These are phyloP conservation scores for Stellera chamaejasme DNA, from an alignment of 345 rosid genomes.

Conservation along the genomic window DNA sequence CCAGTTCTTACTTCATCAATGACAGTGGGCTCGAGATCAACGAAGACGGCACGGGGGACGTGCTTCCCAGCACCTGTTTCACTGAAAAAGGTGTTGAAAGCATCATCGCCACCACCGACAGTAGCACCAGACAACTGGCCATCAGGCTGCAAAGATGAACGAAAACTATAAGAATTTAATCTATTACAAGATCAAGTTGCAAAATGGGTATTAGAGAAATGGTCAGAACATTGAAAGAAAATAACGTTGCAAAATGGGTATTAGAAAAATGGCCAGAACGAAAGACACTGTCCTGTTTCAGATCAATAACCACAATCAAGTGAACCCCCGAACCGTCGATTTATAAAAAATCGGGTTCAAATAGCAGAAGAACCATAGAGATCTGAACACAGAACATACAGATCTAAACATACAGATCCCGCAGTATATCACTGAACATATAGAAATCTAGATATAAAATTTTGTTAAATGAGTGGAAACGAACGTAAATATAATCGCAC, in stretches of 20 bases:
- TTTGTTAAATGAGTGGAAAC: no score
- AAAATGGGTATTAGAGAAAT: not conserved
- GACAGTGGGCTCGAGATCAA: slow-evolving; percentile 52
- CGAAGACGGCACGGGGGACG: slow-evolving; percentile 49
- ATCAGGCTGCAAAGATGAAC: slow-evolving; percentile 24
- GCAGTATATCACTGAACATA: no score
- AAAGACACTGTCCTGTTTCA: not conserved
- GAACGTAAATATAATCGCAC: no score
- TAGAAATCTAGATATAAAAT: no score
- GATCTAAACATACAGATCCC: no score
- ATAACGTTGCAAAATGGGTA: not conserved
- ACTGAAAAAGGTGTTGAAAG: slow-evolving; percentile 51
- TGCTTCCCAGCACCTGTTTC: slow-evolving; percentile 54
- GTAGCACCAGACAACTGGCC: slow-evolving; percentile 51
- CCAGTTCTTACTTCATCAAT: slow-evolving; percentile 53
- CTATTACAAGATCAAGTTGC: not conserved
- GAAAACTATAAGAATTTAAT: not conserved
- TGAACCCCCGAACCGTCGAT: no score
- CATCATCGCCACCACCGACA: slow-evolving; percentile 44
- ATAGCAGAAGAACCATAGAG: no score
- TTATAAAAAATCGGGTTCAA: no score
- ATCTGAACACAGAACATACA: no score
- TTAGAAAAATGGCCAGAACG: not conserved
- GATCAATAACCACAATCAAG: not conserved
- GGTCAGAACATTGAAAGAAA: not conserved